Conservation (phyloP, 2,329 filamentous ascomycete genomes). For the Spiromastix sp. region DNA sequence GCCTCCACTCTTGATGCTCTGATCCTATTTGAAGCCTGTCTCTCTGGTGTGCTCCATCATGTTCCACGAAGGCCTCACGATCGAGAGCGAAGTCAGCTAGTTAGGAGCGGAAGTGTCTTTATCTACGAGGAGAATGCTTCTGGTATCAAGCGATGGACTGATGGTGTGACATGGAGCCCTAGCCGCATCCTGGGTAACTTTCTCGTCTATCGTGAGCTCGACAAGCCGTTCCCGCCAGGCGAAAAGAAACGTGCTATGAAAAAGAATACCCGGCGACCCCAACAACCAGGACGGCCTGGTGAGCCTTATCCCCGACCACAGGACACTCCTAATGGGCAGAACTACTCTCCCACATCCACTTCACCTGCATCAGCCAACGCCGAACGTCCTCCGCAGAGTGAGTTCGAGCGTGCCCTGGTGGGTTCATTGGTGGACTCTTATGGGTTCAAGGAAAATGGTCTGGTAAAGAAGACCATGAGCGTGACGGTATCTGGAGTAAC, state of each 20-base stretch:
- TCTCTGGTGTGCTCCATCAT: slow-evolving; percentile 60
- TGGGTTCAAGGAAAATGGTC: slow-evolving; percentile 67
- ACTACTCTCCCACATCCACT: slow-evolving; percentile 31
- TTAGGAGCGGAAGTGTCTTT: slow-evolving; percentile 76
- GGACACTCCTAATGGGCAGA: slow-evolving; percentile 24
- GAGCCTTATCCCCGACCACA: slow-evolving; percentile 41
- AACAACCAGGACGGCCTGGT: slow-evolving; percentile 35
- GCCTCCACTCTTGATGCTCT: slow-evolving; percentile 65
- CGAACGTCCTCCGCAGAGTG: slow-evolving; percentile 32
- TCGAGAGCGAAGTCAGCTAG: slow-evolving; percentile 64
- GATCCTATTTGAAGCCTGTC: slow-evolving; percentile 67
- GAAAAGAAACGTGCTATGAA: slow-evolving; percentile 80
- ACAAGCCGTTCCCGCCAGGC: slow-evolving; percentile 65
- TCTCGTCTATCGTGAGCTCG: slow-evolving; percentile 72
- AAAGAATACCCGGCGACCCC: slow-evolving; percentile 44
- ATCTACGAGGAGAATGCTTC: slow-evolving; percentile 88
- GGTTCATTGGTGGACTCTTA: slow-evolving; percentile 87
- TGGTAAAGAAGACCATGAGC: slow-evolving; percentile 90
- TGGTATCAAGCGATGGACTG: slow-evolving; percentile 89
- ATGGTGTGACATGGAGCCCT: slow-evolving; percentile 83
- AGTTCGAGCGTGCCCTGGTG: slow-evolving; percentile 51
- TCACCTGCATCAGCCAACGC: slow-evolving; percentile 17
- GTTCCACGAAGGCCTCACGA: slow-evolving; percentile 80
- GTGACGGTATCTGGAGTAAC: slow-evolving; percentile 62
- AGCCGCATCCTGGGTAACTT: slow-evolving; percentile 79